Conservation (phyloP, 805 yeast genomes). For the Monosporozyma unispora region DNA sequence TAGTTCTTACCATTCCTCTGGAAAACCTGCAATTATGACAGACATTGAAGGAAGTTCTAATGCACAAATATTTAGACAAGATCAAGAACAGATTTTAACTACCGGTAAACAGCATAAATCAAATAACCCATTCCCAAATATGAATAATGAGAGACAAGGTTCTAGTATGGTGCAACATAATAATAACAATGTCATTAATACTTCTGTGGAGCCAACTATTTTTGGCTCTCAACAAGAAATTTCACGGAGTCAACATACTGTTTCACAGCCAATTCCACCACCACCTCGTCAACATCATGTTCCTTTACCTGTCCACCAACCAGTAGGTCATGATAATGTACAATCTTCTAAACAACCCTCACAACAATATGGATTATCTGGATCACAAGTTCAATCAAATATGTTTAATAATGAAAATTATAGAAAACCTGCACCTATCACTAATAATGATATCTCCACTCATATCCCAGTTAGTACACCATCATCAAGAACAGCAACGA, state of each 20-base stretch:
- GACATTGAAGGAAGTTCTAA: background rate
- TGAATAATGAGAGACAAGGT: constrained; percentile 3
- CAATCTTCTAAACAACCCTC: background rate
- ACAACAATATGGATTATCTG: background rate
- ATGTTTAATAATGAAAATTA: background rate
- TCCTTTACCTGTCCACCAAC: background rate
- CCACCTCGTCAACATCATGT: background rate
- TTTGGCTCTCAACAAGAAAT: background rate
- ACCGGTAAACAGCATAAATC: constrained; percentile 23
- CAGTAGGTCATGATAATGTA: background rate
- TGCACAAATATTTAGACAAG: background rate
- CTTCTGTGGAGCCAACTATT: background rate
- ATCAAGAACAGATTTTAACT: background rate
- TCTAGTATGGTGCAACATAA: background rate
- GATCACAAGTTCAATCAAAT: background rate
- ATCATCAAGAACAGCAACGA: background rate
- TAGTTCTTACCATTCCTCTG: constrained; percentile 17
- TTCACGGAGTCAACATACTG: background rate
- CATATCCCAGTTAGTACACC: background rate
- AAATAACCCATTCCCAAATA: constrained; percentile 29
- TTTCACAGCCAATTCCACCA: background rate
- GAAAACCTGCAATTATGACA: background rate
- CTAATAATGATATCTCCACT: background rate
- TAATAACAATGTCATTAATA: background rate
- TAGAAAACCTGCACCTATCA: background rate